These are phyloP conservation scores for Globisporangium okanoganense DNA, from an alignment of 352 stramenopile species.

Conservation along the genomic window DNA sequence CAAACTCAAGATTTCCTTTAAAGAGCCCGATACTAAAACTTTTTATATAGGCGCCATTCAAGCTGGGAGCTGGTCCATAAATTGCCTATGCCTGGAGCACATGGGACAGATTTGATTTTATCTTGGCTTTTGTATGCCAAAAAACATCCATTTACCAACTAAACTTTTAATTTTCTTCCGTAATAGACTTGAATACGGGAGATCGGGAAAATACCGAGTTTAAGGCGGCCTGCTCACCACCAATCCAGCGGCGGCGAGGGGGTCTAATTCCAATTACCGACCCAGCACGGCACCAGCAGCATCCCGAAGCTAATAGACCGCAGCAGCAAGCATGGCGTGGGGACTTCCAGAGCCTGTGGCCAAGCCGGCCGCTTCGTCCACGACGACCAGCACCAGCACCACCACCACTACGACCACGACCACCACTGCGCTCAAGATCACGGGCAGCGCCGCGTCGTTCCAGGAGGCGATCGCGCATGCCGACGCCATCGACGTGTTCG, in stretches of 20 bases:
- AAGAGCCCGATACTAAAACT: no score
- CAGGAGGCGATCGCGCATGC: conserved; percentile 19
- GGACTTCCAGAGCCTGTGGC: conserved; percentile 37
- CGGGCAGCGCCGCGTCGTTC: conserved; percentile 13
- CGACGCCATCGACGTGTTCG: conserved; percentile 70
- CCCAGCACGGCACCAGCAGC: conserved; percentile 18
- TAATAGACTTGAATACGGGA: no score
- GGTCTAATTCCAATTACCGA: conserved; percentile 21
- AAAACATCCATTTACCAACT: no score
- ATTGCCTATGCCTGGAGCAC: no score
- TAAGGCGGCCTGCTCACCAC: conserved; percentile 57
- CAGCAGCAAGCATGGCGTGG: conserved; percentile 44
- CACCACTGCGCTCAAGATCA: not conserved
- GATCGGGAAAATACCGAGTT: no score
- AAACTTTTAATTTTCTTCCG: no score
- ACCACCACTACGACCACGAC: conserved; percentile 12
- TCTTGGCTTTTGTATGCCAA: no score
- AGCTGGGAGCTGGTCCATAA: no score
- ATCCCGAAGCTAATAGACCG: not conserved
- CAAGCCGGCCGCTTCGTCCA: conserved; percentile 22
- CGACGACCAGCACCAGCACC: conserved; percentile 18
- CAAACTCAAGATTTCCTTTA: no score
- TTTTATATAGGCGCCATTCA: no score
- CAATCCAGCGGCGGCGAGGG: conserved; percentile 16
- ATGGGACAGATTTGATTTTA: no score